Evolutionary conservation across 2,329 filamentous ascomycete species (phyloP).

Genomic region (Ceratocystis variospora): DNA sequence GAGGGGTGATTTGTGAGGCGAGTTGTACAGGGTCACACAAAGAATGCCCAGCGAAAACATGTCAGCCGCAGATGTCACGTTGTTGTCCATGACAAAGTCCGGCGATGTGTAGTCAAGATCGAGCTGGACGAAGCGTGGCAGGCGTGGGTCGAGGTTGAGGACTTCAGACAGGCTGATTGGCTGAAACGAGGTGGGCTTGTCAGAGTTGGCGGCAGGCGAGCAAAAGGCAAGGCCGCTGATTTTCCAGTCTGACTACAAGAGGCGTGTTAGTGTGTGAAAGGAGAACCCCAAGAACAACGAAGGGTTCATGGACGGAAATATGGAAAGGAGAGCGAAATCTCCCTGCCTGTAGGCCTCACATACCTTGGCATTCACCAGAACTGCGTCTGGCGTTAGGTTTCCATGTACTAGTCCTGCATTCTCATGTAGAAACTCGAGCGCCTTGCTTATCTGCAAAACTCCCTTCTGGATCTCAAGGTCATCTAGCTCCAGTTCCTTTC

Average conservation of each 20-base stretch:
- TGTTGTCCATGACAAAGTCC: constrained; percentile 86
- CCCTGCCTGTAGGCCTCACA: no score
- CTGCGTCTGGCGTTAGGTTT: constrained; percentile 84
- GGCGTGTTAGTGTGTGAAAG: neutral
- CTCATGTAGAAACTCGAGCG: constrained; percentile 87
- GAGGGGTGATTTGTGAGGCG: constrained; percentile 77
- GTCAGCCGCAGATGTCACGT: constrained; percentile 69
- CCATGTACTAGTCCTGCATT: constrained; percentile 88
- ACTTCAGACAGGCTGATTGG: constrained; percentile 73
- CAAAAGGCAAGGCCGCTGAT: constrained; percentile 88
- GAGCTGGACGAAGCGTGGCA: constrained; percentile 73
- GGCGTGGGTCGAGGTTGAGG: constrained; percentile 68
- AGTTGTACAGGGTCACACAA: constrained; percentile 83
- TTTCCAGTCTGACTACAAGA: constrained; percentile 79
- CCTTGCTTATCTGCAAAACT: constrained; percentile 80
- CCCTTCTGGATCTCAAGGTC: constrained; percentile 97
- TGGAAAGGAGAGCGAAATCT: constrained; percentile 23
- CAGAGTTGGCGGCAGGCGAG: constrained; percentile 63
- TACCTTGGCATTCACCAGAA: constrained; percentile 87
- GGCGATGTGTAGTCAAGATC: constrained; percentile 89
- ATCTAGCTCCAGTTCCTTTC: constrained; percentile 82
- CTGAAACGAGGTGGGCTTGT: constrained; percentile 58
- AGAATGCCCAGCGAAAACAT: constrained; percentile 88
- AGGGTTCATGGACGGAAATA: no score
- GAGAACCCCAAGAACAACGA: no score